Conservation (phyloP, 176 grass and related monocot species). For the Carex parvula region DNA sequence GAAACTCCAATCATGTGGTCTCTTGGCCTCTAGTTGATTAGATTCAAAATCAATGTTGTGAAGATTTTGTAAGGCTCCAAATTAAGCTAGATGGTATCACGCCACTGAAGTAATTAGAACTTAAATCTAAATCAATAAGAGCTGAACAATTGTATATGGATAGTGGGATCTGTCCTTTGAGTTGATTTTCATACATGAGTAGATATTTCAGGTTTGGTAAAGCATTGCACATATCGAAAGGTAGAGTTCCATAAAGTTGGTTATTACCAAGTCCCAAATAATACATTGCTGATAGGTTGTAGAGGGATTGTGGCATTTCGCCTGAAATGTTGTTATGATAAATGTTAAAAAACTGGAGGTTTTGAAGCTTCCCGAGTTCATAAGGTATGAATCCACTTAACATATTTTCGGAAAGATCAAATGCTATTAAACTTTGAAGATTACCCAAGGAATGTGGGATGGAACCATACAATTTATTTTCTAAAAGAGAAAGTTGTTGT, state of each 20-base stretch:
- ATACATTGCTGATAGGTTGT: slow-evolving; percentile 22
- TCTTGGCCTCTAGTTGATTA: slow-evolving; percentile 22
- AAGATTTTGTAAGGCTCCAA: slow-evolving; percentile 20
- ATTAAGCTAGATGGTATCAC: slow-evolving; percentile 25
- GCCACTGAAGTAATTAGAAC: slow-evolving; percentile 26
- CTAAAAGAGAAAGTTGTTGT: no score
- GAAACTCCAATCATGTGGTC: slow-evolving; percentile 12
- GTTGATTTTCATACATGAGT: neutral
- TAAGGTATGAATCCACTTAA: neutral
- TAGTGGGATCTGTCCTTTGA: slow-evolving; percentile 24
- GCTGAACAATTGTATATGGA: slow-evolving; percentile 26
- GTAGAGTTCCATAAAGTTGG: slow-evolving; percentile 31
- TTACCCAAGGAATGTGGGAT: neutral
- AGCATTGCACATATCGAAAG: slow-evolving; percentile 23
- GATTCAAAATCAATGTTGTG: neutral
- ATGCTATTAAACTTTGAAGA: no score
- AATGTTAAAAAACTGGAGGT: neutral
- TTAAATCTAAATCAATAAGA: neutral
- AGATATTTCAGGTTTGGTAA: slow-evolving; percentile 8
- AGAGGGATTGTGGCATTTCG: slow-evolving; percentile 37
- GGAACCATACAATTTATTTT: no score
- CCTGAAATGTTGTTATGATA: slow-evolving; percentile 33
- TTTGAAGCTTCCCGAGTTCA: neutral
- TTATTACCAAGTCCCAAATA: slow-evolving; percentile 13
- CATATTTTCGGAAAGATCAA: neutral